Percentiles rank a stretch among this genome's conserved stretches.
Evolutionary conservation across 2,329 filamentous ascomycete genomes (phyloP).

Genomic region (Cercospora brassicicola): DNA sequence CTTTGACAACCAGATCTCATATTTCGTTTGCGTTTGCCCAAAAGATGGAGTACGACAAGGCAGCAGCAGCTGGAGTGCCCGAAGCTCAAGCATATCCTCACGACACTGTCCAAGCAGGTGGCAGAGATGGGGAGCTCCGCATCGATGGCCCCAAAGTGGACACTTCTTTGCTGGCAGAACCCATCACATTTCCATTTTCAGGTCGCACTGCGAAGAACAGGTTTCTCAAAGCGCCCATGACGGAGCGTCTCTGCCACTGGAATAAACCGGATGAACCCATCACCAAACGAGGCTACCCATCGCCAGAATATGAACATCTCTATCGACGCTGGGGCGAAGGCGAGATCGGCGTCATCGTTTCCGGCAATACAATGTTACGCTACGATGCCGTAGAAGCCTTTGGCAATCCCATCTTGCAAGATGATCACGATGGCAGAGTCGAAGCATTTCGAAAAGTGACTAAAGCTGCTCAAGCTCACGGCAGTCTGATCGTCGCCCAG

Average conservation of each 20-base stretch:
- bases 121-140: conserved; percentile 28
- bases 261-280: conserved; percentile 30
- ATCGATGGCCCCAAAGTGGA: conserved; percentile 30
- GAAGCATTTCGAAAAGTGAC: conserved; percentile 30
- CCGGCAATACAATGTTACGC: conserved; percentile 36
- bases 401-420: conserved; percentile 35
- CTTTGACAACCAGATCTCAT: not conserved
- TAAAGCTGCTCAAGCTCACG: conserved; percentile 29
- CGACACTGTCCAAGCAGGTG: conserved; percentile 16
- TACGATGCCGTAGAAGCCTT: conserved; percentile 37
- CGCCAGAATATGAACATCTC: conserved; percentile 30
- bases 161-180: conserved; percentile 24
- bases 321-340: conserved; percentile 37
- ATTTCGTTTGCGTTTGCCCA: not conserved
- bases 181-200: conserved; percentile 36
- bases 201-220: conserved; percentile 33
- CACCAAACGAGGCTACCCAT: conserved; percentile 32
- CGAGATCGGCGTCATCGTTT: conserved; percentile 35
- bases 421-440: conserved; percentile 32
- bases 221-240: conserved; percentile 39
- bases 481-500: conserved; percentile 35
- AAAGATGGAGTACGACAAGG: conserved; percentile 33
- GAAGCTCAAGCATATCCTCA: conserved; percentile 31
- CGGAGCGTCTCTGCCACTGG: conserved; percentile 36
- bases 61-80: conserved; percentile 15